Evolutionary conservation across 495 filamentous ascomycete genomes (phyloP), one percentile per base, ranked within the genome.

Genomic region (Oidiodendron maius): DNA sequence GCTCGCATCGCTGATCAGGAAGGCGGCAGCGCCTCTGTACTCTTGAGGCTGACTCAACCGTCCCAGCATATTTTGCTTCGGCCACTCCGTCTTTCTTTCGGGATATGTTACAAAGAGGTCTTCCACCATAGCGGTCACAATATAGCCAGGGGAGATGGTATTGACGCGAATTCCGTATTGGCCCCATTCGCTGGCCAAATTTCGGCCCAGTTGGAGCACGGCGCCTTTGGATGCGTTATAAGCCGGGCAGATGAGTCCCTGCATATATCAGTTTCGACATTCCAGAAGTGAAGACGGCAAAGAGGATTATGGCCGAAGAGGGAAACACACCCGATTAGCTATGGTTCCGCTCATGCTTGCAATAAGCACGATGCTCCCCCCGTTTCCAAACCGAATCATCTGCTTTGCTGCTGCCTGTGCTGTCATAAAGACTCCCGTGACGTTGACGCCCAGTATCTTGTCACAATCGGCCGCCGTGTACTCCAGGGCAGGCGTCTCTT

Each of bases 111-210:
- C 65, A 55, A 89, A 86, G 30, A 87, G 80, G 61, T 74, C 64
- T 54, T 73, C 61, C 1, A 86, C 82, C 83, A 87, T 87, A 0
- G 82, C 82, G 35, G 86, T 89, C 28, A 93, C 80, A 55, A 96
- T 96, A 62, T 97, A 97, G 25, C 91, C 91, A 0, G 91, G 91
- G 12, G 88, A 95, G 57, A 96, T 83, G 34, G 90, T 94, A 70
- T 97, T 97, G 51, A 96, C 90, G 3, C 91, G 86, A 64, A 97
- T 96, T 44, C 83, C 84, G 64, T 91, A 77, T 39, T 67, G 60
- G 21, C 91, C 91, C 91, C 91, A 91, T 64, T 94, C 88, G 23
- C 78, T 64, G 4, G 90, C 91, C n/a, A 96, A 76, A 64, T 89
- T 91, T 57, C 86, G 83, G 6, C 71, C 82, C 3, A 96, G 81